Percentiles rank a stretch among this genome's conserved stretches.
Evolutionary conservation across 306 rosid genomes (phyloP).

Genomic region (Vigna trinervia): DNA sequence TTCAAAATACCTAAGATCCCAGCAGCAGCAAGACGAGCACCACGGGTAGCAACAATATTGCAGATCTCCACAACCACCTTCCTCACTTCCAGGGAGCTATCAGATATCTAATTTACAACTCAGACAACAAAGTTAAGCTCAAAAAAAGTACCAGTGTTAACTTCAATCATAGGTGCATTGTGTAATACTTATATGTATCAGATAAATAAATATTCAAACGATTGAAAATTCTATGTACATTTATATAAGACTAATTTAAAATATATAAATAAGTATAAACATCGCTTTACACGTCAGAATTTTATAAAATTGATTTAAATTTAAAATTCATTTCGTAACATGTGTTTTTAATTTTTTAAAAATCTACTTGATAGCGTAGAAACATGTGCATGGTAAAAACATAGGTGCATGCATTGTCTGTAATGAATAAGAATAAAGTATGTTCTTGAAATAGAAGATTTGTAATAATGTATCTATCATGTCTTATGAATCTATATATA

Average conservation of each 20-base stretch:
- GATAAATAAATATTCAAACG: no score
- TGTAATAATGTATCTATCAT: neutral
- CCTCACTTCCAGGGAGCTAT: slow-evolving; percentile 67
- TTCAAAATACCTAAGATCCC: slow-evolving; percentile 81
- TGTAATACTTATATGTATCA: no score
- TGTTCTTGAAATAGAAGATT: neutral
- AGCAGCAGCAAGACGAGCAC: slow-evolving; percentile 91
- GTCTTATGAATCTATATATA: neutral
- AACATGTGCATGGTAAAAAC: neutral
- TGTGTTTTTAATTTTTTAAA: neutral
- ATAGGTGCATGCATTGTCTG: neutral
- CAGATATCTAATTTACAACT: slow-evolving; percentile 60
- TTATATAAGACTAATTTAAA: no score
- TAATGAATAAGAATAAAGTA: neutral
- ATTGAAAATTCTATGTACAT: no score
- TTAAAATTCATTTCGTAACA: no score
- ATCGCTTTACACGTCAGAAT: no score
- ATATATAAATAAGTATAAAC: no score
- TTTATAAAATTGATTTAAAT: no score
- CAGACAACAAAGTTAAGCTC: neutral
- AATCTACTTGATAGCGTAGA: neutral
- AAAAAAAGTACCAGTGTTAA: slow-evolving; percentile 18
- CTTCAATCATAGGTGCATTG: neutral
- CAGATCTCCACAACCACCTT: slow-evolving; percentile 69
- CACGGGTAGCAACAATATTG: slow-evolving; percentile 80